Evolutionary conservation across 2,329 filamentous ascomycete species (phyloP).

Genomic region (Fusarium pseudograminearum): DNA sequence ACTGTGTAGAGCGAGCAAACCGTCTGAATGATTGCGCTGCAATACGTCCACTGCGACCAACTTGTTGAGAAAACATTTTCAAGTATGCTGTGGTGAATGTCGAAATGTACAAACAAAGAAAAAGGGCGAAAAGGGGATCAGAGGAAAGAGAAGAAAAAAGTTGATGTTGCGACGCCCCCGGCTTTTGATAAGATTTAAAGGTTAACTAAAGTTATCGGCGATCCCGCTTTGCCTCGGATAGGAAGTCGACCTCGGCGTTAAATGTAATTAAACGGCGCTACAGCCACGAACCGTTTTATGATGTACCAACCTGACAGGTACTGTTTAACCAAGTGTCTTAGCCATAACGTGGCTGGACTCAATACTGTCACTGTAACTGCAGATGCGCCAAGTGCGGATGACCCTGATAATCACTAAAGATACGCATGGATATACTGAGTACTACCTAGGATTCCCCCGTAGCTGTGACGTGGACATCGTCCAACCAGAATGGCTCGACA

Average conservation of each 20-base stretch:
- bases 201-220: slow-evolving; percentile 26
- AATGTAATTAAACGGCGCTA: slow-evolving; percentile 38
- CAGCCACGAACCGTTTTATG: not conserved
- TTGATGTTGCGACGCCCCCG: slow-evolving; percentile 22
- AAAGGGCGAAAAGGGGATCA: not conserved
- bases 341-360: slow-evolving; percentile 9
- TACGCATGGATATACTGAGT: not conserved
- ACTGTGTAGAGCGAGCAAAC: slow-evolving; percentile 31
- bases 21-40: slow-evolving; percentile 43
- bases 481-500: slow-evolving; percentile 35
- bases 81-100: not conserved
- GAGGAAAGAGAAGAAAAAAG: not conserved
- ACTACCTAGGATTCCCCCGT: slow-evolving; percentile 21
- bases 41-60: slow-evolving; percentile 44
- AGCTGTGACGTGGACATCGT: slow-evolving; percentile 34
- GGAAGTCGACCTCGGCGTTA: slow-evolving; percentile 30
- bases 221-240: slow-evolving; percentile 44
- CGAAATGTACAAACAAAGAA: slow-evolving; percentile 2
- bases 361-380: not conserved
- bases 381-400: slow-evolving; percentile 7
- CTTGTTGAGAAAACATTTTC: slow-evolving; percentile 43
- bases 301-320: no score
- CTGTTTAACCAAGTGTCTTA: not conserved
- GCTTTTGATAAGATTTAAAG: slow-evolving; percentile 34
- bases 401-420: slow-evolving; percentile 11